Conservation (phyloP, 257 asterid species). For the Thymus quinquecostatus region DNA sequence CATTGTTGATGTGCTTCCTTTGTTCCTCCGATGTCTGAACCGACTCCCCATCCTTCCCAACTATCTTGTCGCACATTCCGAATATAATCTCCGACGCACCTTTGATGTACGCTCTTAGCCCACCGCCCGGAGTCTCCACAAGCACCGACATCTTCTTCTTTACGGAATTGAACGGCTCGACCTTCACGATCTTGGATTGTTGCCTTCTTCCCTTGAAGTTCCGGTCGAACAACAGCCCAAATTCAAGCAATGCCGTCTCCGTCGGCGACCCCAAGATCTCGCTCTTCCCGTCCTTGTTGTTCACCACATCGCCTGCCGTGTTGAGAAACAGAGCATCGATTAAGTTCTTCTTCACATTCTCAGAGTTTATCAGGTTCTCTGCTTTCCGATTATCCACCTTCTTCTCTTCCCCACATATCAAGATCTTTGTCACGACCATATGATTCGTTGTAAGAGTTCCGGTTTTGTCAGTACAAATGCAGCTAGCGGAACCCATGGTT, state of each 20-base stretch:
- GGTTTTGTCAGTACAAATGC: constrained; percentile 84
- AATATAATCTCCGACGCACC: constrained; percentile 76
- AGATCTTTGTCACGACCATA: constrained; percentile 66
- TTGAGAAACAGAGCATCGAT: constrained; percentile 61
- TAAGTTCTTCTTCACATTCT: constrained; percentile 40
- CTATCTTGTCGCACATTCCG: constrained; percentile 55
- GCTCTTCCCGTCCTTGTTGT: constrained; percentile 53
- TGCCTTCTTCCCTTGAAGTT: constrained; percentile 38
- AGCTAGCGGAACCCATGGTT: constrained; percentile 83
- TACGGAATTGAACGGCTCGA: constrained; percentile 75
- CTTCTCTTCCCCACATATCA: constrained; percentile 69
- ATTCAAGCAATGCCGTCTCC: constrained; percentile 73
- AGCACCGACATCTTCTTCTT: constrained; percentile 83
- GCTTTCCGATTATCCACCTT: constrained; percentile 37
- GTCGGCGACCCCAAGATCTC: constrained; percentile 79
- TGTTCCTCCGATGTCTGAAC: constrained; percentile 50
- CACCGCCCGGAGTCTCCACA: constrained; percentile 49
- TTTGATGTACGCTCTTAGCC: constrained; percentile 55
- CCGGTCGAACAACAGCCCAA: constrained; percentile 49
- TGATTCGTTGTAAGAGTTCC: constrained; percentile 85
- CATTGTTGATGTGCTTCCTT: constrained; percentile 44
- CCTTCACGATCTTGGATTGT: constrained; percentile 47
- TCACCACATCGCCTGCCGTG: constrained; percentile 72
- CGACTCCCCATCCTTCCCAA: constrained; percentile 55
- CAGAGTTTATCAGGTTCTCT: constrained; percentile 37